Evolutionary conservation across 169 alveolate genomes (phyloP), one percentile per base, ranked within the genome.

Genomic region (Plasmodium cynomolgi): DNA sequence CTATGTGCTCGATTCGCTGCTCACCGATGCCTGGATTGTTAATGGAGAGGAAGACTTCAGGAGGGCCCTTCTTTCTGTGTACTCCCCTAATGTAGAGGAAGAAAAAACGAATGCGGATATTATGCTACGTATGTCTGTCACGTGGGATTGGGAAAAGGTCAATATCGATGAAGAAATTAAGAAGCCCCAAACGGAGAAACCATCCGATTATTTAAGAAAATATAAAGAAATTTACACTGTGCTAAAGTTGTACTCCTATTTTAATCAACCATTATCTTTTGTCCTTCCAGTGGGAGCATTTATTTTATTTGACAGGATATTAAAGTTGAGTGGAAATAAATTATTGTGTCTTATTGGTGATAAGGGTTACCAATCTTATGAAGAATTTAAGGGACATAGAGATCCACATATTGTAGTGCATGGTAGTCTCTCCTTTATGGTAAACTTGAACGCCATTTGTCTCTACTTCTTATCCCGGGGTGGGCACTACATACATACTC

Each of bases 41-140:
- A 41, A 44, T 9, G 83, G 91, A 20, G 92, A 83, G 58, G 88
- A 88, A 88, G 96, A 97, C 92, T 95, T 95, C 94, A 92, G 97
- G 97, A 80, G 97, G 82, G 96, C 98, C 93, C 44, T 96, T 84
- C 58, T 96, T 91, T 91, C 97, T 88, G 84, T 97, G 39, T 95
- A 97, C 96, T 91, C 97, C 72, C 95, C 99, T 81, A 47, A 92
- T 84, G 93, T 97, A 95, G 97, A 98, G 96, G 88, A 97, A 97
- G 93, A 98, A 82, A 95, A 93, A 96, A 95, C 97, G 77, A 91
- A 96, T 98, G 94, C 99, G 95, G 94, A 97, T 81, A 85, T 96
- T 94, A 96, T 98, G 98, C 91, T 97, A 97, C 92, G 97, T 95
- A 95, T 98, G 98, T 88, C 97, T 93, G 97, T 97, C 93, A 84